These are phyloP conservation scores for Aspergillus ustus DNA, from an alignment of 2,329 filamentous ascomycete genomes.

Conservation along the genomic window DNA sequence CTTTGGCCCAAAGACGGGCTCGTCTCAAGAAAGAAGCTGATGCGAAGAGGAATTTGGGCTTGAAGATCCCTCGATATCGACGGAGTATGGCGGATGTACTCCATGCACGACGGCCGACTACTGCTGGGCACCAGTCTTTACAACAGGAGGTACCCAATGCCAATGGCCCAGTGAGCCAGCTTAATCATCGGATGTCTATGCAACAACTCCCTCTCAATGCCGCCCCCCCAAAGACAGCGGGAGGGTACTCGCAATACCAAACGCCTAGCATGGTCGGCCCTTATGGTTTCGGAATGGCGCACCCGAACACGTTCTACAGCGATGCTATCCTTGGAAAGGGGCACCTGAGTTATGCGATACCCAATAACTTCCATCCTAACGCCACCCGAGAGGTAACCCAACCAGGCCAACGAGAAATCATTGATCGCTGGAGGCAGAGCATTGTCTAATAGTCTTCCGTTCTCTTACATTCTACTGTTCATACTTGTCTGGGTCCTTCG, in stretches of 20 bases:
- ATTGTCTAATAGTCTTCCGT: conserved; percentile 30
- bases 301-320: conserved; percentile 35
- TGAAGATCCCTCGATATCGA: conserved; percentile 38
- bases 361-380: conserved; percentile 30
- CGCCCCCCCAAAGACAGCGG: conserved; percentile 23
- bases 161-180: conserved; percentile 24
- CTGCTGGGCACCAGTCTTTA: conserved; percentile 34
- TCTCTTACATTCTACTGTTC: not conserved
- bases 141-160: conserved; percentile 25
- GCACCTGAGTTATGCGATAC: conserved; percentile 33
- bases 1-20: conserved; percentile 50
- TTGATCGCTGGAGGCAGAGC: conserved; percentile 64
- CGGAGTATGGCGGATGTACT: conserved; percentile 57
- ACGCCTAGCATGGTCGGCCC: conserved; percentile 27
- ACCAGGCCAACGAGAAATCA: conserved; percentile 58
- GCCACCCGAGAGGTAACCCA: conserved; percentile 47
- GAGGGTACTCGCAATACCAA: conserved; percentile 21
- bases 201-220: conserved; percentile 33
- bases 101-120: conserved; percentile 55
- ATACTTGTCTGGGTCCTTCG: not conserved
- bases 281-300: conserved; percentile 31
- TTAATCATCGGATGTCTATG: conserved; percentile 36
- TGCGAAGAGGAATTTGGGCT: conserved; percentile 27
- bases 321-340: conserved; percentile 34
- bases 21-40: conserved; percentile 49